Base-by-base conservation (phyloP, 371 early-diverging fungal genomes). In the Haplosporangium sp. region DNA sequence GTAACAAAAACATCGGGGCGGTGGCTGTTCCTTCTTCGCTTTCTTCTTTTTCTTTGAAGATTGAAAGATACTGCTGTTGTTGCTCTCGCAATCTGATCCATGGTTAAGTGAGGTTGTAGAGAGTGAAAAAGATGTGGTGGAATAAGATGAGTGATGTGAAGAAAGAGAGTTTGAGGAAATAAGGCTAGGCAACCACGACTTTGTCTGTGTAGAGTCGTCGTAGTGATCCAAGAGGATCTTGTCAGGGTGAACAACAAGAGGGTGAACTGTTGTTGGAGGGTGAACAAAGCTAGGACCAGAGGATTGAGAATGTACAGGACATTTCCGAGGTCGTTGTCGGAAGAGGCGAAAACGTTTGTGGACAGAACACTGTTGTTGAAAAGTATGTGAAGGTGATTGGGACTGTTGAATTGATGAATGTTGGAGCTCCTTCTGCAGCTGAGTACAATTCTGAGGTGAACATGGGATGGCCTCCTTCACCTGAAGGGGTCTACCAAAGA, bases 311-410 rank as follows among this genome's bases (percentile, higher is more conserved):
- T 78, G 79, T 9, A 78, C 71, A 6, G 65, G 74, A 48, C 79
- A 78, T 38, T 69, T 69, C 47, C 69, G 69, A 13, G 77, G 69
- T 13, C 64, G 61, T 56, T 78, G 79, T 2, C 74, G 79, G 62
- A 79, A 79, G 58, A 79, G 72, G 11, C 69, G 67, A 45, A 74
- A 79, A 11, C 74, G 71, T 48, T 79, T 79, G 37, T 78, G 79
- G n/a, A 74, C 55, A 4, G 69, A 56, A 35, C 79, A 78, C 53
- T 79, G 81, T 4, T 74, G 81, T 38, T 79, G 81, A 35, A 71
- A 74, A n/a, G 64, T 67, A 50, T 71, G 81, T 0, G 81, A 79
- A 19, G 81, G 74, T 2, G 71, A 79, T 40, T 74, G 81, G 3
- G 81, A 67, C 40, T 78, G 74, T 39, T 73, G 74, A 35, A 63